phyloP scores from a whole-genome alignment of 2,329 filamentous ascomycete genomes.

The Elsinoe australis region DNA sequence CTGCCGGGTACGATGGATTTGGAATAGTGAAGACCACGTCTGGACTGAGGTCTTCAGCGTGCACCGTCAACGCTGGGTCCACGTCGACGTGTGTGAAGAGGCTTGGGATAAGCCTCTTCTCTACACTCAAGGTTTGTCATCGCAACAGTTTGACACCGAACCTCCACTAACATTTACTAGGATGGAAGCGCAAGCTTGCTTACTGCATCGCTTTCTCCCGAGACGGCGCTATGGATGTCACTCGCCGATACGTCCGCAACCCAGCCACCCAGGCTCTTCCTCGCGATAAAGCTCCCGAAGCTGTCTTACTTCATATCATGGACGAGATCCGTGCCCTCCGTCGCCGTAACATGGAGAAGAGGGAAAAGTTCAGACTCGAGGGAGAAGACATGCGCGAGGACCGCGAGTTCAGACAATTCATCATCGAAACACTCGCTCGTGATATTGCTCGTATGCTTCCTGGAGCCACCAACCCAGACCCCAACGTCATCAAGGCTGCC shows the following conservation, averaged over 20 bases:
- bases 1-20: slow-evolving; percentile 88
- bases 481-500: slow-evolving; percentile 42
- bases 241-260: slow-evolving; percentile 63
- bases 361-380: slow-evolving; percentile 71
- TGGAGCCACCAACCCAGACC: slow-evolving; percentile 35
- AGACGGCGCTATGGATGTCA: slow-evolving; percentile 66
- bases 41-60: slow-evolving; percentile 98
- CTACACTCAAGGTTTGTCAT: slow-evolving; percentile 67
- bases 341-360: slow-evolving; percentile 75
- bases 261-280: slow-evolving; percentile 60
- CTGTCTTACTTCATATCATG: slow-evolving; percentile 83
- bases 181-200: slow-evolving; percentile 92
- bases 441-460: slow-evolving; percentile 63
- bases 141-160: neutral
- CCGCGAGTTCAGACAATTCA: slow-evolving; percentile 64
- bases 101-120: slow-evolving; percentile 89
- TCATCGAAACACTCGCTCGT: slow-evolving; percentile 65
- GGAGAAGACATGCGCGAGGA: slow-evolving; percentile 73
- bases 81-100: slow-evolving; percentile 90
- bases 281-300: slow-evolving; percentile 74
- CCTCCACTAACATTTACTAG: slow-evolving; percentile 30
- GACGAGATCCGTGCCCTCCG: slow-evolving; percentile 83
- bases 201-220: slow-evolving; percentile 96
- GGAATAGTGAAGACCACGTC: slow-evolving; percentile 95
- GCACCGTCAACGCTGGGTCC: slow-evolving; percentile 89